Conservation (phyloP, 2,329 filamentous ascomycete genomes). For the Trichophyton schoenleinii region DNA sequence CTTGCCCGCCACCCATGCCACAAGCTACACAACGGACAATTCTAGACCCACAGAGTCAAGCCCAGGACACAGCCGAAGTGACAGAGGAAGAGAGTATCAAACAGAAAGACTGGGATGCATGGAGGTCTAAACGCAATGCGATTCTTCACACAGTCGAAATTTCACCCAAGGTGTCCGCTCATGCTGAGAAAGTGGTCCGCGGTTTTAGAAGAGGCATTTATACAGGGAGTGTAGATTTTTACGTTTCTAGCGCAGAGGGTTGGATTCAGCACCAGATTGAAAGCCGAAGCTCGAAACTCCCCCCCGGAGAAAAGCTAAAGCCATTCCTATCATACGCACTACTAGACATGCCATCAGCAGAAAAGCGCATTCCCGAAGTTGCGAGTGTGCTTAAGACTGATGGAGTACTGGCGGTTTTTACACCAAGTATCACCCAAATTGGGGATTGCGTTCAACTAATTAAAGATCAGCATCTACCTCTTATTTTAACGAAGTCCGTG, state of each 20-base stretch:
- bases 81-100: conserved; percentile 16
- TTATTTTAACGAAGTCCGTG: conserved; percentile 35
- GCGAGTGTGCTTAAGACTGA: conserved; percentile 47
- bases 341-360: conserved; percentile 57
- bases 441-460: conserved; percentile 48
- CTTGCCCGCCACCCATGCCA: conserved; percentile 37
- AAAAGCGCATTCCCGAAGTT: conserved; percentile 37
- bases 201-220: conserved; percentile 61
- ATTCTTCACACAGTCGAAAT: conserved; percentile 65
- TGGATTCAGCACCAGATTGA: conserved; percentile 47
- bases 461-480: conserved; percentile 42
- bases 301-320: conserved; percentile 18
- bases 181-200: conserved; percentile 52
- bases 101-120: conserved; percentile 33
- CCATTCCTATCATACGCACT: conserved; percentile 60
- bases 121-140: conserved; percentile 46
- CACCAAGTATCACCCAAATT: conserved; percentile 68
- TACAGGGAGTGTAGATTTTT: conserved; percentile 57
- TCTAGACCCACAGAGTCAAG: conserved; percentile 11
- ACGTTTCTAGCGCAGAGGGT: conserved; percentile 52
- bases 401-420: conserved; percentile 57
- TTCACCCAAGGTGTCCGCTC: conserved; percentile 47
- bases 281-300: conserved; percentile 20
- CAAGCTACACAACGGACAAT: conserved; percentile 17
- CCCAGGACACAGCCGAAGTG: conserved; percentile 14